Evolutionary conservation across 768 basidiomycete genomes (phyloP).

Genomic region (Suillus alpinus): DNA sequence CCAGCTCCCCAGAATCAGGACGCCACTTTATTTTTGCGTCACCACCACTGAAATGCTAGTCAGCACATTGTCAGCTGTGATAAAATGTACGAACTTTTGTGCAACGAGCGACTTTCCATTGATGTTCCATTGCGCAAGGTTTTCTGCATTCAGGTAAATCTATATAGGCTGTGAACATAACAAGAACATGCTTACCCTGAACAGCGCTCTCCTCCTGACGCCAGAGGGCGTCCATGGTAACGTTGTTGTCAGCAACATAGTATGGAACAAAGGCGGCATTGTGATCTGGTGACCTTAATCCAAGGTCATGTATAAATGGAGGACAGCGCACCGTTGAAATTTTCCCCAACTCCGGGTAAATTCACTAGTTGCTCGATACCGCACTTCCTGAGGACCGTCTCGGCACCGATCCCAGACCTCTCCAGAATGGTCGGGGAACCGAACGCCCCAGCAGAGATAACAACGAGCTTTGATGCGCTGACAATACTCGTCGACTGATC

Average conservation of each 20-base stretch:
- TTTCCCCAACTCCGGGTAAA: constrained; percentile 74
- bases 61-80: background rate
- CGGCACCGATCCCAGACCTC: constrained; percentile 66
- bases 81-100: constrained; percentile 42
- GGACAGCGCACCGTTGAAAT: constrained; percentile 45
- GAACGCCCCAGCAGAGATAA: constrained; percentile 51
- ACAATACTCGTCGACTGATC: constrained; percentile 25
- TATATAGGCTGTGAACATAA: no score
- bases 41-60: constrained; percentile 35
- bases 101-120: constrained; percentile 45
- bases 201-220: constrained; percentile 35
- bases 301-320: background rate
- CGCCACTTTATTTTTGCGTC: constrained; percentile 59
- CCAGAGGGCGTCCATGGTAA: constrained; percentile 49
- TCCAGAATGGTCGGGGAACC: constrained; percentile 57
- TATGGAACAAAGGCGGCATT: constrained; percentile 30
- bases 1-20: constrained; percentile 47
- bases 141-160: constrained; percentile 1
- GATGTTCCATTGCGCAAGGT: constrained; percentile 27
- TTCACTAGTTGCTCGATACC: constrained; percentile 53
- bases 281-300: constrained; percentile 24
- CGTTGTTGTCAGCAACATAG: constrained; percentile 40
- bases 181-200: constrained; percentile 33
- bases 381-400: constrained; percentile 42
- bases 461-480: constrained; percentile 42